Percentiles rank a stretch among this genome's conserved stretches.
Conservation (phyloP, 768 basidiomycete species). For the Amanita brunnescens region DNA sequence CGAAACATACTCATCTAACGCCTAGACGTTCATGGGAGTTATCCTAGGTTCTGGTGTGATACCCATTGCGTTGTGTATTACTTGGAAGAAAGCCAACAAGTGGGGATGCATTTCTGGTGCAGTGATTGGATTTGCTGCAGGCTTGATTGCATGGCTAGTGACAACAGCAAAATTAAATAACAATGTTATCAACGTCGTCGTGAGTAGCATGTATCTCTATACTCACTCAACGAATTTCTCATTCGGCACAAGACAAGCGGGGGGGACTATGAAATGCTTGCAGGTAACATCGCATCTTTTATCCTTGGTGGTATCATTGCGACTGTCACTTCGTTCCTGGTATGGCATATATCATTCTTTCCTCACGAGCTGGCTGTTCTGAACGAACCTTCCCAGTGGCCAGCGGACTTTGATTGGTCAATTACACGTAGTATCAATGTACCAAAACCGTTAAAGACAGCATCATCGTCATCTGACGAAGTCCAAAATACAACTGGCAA, state of each 20-base stretch:
- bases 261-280: constrained; percentile 59
- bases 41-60: constrained; percentile 80
- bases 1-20: background rate
- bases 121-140: constrained; percentile 57
- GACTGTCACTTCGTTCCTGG: constrained; percentile 52
- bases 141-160: constrained; percentile 79
- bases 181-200: constrained; percentile 62
- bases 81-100: constrained; percentile 82
- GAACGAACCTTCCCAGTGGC: constrained; percentile 37
- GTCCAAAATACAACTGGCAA: background rate
- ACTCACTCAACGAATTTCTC: background rate
- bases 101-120: constrained; percentile 76
- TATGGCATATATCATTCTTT: constrained; percentile 22
- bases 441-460: constrained; percentile 6
- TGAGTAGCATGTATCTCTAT: constrained; percentile 21
- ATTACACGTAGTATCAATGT: constrained; percentile 71
- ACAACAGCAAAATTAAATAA: constrained; percentile 65
- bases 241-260: constrained; percentile 19
- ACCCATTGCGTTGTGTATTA: constrained; percentile 79
- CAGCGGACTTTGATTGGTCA: constrained; percentile 77
- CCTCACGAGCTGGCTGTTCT: background rate
- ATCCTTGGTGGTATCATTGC: constrained; percentile 75
- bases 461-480: background rate
- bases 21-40: constrained; percentile 80
- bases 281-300: constrained; percentile 84